Evolutionary conservation across 116 monocot genomes (phyloP), one percentile per base, ranked within the genome.

Genomic region (Iris pallida): DNA sequence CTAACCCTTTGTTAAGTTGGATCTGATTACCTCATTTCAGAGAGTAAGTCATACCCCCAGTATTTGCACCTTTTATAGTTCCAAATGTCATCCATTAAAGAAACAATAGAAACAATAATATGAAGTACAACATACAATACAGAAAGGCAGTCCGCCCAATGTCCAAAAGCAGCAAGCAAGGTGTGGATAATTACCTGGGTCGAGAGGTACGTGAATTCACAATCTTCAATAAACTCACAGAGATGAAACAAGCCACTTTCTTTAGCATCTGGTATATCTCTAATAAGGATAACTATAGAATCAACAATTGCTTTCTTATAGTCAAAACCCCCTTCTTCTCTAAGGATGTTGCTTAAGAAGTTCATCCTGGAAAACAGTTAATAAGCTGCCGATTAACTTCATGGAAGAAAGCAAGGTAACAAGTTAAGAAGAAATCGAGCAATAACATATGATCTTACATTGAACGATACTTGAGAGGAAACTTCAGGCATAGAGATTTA

Each of bases 141-240:
- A 30, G 30, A 30, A 30, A 1, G 30, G 30, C 30, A 30, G 30
- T 30, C 30, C 30, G 30, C 30, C 30, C 30, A 30, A 30, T 30
- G 30, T 30, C 30, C 30, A 30, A 3, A 30, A 30, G 91, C 87
- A 59, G 88, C 91, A 87, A 5, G 4, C 5, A 6, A 40, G 4
- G 2, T 41, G 0, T 11, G 44, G 43, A 61, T 6, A 44, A 44
- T 45, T 81, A 94, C 94, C 94, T 94, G 94, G 61, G 85, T 88
- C 19, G 94, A 94, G 51, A 94, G 85, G 65, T 90, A 90, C 47
- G 94, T 94, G 75, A 94, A 94, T 77, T 94, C 94, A 70, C 94
- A 94, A 74, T 94, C 94, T 72, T 94, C 94, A 64, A 94, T 94
- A 52, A 94, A 94, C 74, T 94, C 94, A 71, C 94, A 94, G 9